A percentile compares a stretch with the other conserved stretches of the same genome.
These are phyloP conservation scores for Septoria petroselini DNA, from an alignment of 2,329 filamentous ascomycete species.

Conservation along the genomic window DNA sequence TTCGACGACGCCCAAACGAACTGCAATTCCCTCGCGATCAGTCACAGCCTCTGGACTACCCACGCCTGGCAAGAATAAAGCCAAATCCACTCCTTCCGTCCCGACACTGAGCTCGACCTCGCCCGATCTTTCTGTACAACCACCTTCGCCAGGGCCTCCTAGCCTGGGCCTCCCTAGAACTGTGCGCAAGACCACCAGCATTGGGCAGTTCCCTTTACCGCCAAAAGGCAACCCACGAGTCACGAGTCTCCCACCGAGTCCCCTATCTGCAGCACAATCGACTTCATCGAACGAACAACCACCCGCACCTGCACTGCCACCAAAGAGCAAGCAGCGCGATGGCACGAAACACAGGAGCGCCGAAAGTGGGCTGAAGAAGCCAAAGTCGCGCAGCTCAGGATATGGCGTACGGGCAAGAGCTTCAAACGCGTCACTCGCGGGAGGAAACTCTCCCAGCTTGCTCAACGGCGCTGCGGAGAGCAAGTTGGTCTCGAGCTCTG, in stretches of 20 bases:
- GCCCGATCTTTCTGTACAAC: conserved; percentile 34
- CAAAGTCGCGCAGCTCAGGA: conserved; percentile 34
- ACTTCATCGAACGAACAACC: conserved; percentile 43
- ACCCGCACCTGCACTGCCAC: conserved; percentile 30
- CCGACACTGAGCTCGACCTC: conserved; percentile 48
- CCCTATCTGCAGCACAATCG: conserved; percentile 42
- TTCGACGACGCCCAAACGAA: conserved; percentile 32
- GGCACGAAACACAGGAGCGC: conserved; percentile 35
- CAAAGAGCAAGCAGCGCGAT: conserved; percentile 32
- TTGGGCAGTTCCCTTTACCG: conserved; percentile 89
- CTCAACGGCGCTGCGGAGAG: conserved; percentile 76
- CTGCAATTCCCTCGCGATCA: conserved; percentile 35
- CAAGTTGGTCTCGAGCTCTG: conserved; percentile 64
- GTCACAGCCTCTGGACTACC: conserved; percentile 54
- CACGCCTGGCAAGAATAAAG: conserved; percentile 38
- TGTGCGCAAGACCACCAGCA: conserved; percentile 84
- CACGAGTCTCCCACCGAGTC: conserved; percentile 60
- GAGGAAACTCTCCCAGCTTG: conserved; percentile 61
- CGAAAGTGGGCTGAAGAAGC: conserved; percentile 32
- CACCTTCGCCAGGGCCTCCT: conserved; percentile 16
- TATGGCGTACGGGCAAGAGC: conserved; percentile 50
- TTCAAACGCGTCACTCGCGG: conserved; percentile 34
- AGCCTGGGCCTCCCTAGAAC: conserved; percentile 51
- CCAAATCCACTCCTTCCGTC: conserved; percentile 55
- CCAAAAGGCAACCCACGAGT: conserved; percentile 62